Evolutionary conservation across 495 filamentous ascomycete genomes (phyloP).

Genomic region (Penicillium coprophilum): DNA sequence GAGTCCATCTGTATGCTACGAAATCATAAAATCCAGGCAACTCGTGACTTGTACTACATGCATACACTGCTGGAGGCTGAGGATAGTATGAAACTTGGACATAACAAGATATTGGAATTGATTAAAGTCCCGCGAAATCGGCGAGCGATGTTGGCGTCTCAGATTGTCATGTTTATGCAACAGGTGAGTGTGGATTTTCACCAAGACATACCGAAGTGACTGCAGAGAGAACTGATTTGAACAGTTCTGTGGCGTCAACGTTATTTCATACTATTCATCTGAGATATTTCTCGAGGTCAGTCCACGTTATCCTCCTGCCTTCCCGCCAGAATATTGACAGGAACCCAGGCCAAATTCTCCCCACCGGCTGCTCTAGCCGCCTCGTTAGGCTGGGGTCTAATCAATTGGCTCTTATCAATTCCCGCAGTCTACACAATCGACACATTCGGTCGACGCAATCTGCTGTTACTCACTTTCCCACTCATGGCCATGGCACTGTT

Average conservation of each 20-base stretch:
- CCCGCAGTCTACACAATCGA: constrained; percentile 82
- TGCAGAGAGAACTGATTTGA: constrained; percentile 30
- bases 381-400: constrained; percentile 73
- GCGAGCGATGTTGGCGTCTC: constrained; percentile 70
- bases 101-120: constrained; percentile 65
- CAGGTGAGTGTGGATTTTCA: constrained; percentile 51
- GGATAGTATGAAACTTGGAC: constrained; percentile 55
- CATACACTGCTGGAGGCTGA: constrained; percentile 70
- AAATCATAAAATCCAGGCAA: constrained; percentile 70
- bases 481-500: constrained; percentile 70
- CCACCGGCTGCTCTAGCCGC: constrained; percentile 58
- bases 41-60: constrained; percentile 81
- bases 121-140: constrained; percentile 75
- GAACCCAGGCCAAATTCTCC: constrained; percentile 43
- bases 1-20: constrained; percentile 65
- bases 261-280: constrained; percentile 57
- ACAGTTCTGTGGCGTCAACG: constrained; percentile 60
- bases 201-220: background rate
- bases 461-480: constrained; percentile 75
- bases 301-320: background rate
- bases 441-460: constrained; percentile 77
- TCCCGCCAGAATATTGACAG: background rate
- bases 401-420: constrained; percentile 77
- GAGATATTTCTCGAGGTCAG: constrained; percentile 48
- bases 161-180: constrained; percentile 86